Evolutionary conservation across 345 rosid genomes (phyloP), one percentile per base, ranked within the genome.

Genomic region (Hevea brasiliensis): DNA sequence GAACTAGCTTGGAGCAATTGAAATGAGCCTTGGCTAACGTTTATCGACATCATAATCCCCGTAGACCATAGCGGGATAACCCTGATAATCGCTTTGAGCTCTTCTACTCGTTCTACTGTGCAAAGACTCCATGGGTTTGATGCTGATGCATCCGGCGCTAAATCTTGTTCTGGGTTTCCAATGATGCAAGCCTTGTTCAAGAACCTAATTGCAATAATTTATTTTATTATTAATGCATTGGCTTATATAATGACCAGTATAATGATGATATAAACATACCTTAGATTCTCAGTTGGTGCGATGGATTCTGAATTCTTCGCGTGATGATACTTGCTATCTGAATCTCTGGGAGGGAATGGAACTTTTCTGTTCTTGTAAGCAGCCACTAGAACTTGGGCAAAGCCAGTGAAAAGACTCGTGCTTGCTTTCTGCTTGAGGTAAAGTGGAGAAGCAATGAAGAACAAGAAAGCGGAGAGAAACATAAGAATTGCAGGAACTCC

Each of bases 31-130:
- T 88, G 94, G 58, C 55, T 26, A 35, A 74, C n/a, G n/a, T 73
- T 77, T 29, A 86, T 64, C 20, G 82, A 57, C 13, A 75, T 12
- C 60, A 89, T 78, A 14, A 86, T 84, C 45, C 88, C 89, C 1
- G 90, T 77, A 11, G 91, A 86, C 87, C 90, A 87, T 1, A 89
- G 65, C 0, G 88, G 90, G 14, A 85, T 53, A 32, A 89, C 72
- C 45, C 51, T 82, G 44, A 89, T 73, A 7, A 89, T 72, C 60
- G 87, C 81, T 80, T 89, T 89, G 32, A 89, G 74, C 64, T 85
- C 90, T 72, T 88, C 92, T 11, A 86, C 92, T 85, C 86, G 92
- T 62, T 88, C 85, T 3, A 81, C 70, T 1, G 85, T 85, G 74
- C 89, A 89, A 23, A 85, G 84, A 57, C 74, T 84, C 92, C 90